phyloP scores from a whole-genome alignment of 352 stramenopile genomes.

The Pythium rhizo-oryzae region DNA sequence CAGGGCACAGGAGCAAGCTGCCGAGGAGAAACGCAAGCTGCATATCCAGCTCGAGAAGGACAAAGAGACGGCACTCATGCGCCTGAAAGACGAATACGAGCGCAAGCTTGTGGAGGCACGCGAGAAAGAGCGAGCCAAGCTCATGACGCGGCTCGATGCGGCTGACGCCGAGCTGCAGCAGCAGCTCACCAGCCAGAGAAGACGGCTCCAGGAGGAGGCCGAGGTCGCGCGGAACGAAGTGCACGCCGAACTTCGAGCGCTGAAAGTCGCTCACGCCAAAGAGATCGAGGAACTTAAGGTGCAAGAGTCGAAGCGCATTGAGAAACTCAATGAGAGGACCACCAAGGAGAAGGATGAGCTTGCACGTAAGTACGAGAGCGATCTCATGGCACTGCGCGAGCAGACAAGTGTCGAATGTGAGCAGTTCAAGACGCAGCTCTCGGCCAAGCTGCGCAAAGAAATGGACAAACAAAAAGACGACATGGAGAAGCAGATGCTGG shows the following conservation, averaged over 20 bases:
- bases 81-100: constrained; percentile 72
- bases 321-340: constrained; percentile 39
- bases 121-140: constrained; percentile 76
- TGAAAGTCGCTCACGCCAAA: constrained; percentile 54
- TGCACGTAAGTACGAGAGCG: constrained; percentile 56
- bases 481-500: constrained; percentile 72
- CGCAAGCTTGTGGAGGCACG: constrained; percentile 67
- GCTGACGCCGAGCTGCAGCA: constrained; percentile 81
- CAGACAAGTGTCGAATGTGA: constrained; percentile 67
- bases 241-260: constrained; percentile 45
- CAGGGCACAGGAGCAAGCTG: constrained; percentile 53
- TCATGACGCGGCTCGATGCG: constrained; percentile 71
- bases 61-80: constrained; percentile 48
- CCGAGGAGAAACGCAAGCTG: constrained; percentile 60
- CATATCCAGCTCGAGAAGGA: constrained; percentile 64
- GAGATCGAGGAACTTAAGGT: constrained; percentile 71
- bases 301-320: constrained; percentile 41
- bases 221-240: constrained; percentile 65
- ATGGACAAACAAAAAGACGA: constrained; percentile 59
- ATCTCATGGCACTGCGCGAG: constrained; percentile 53
- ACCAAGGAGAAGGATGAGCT: constrained; percentile 74
- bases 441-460: constrained; percentile 56
- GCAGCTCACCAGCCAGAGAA: constrained; percentile 68
- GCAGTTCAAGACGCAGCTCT: constrained; percentile 60
- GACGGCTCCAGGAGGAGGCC: constrained; percentile 71